phyloP scores from a whole-genome alignment of 805 yeast genomes.

The Blastobotrys muscicola region DNA sequence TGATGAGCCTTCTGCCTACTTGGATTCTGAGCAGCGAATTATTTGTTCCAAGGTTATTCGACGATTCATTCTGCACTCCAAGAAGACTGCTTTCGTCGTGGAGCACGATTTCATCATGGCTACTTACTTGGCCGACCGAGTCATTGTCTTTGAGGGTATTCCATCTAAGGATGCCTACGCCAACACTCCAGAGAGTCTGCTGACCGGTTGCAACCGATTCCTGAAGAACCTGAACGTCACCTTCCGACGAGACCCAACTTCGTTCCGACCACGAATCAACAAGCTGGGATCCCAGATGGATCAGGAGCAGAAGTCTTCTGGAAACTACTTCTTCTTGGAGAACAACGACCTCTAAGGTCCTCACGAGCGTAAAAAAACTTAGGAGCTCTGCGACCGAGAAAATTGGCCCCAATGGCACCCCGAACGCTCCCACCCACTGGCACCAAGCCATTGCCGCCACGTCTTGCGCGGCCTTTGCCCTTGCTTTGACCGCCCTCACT shows the following conservation, averaged over 20 bases:
- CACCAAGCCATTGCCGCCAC: too few relatives aligned
- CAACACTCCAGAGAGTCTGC: constrained; percentile 79
- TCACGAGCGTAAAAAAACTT: too few relatives aligned
- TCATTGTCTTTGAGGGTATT: constrained; percentile 93
- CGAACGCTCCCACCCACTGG: too few relatives aligned
- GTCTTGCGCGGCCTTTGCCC: too few relatives aligned
- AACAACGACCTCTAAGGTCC: background rate
- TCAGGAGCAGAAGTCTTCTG: constrained; percentile 86
- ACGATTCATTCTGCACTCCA: constrained; percentile 90
- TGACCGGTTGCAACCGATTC: constrained; percentile 96
- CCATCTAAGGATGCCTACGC: constrained; percentile 86
- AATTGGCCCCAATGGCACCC: too few relatives aligned
- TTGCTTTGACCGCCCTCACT: too few relatives aligned
- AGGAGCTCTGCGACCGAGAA: too few relatives aligned
- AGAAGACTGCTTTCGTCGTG: constrained; percentile 97
- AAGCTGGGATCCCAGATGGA: constrained; percentile 98
- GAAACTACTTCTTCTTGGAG: constrained; percentile 95
- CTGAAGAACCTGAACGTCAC: constrained; percentile 95
- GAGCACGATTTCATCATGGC: constrained; percentile 99
- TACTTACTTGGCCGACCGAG: constrained; percentile 96
- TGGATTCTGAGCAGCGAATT: constrained; percentile 99
- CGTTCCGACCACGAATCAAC: constrained; percentile 97
- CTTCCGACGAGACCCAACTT: constrained; percentile 97
- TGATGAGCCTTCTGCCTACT: constrained; percentile 98
- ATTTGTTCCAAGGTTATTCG: constrained; percentile 97